These are phyloP conservation scores for Vigna trinervia DNA, from an alignment of 306 rosid genomes.

Conservation along the genomic window DNA sequence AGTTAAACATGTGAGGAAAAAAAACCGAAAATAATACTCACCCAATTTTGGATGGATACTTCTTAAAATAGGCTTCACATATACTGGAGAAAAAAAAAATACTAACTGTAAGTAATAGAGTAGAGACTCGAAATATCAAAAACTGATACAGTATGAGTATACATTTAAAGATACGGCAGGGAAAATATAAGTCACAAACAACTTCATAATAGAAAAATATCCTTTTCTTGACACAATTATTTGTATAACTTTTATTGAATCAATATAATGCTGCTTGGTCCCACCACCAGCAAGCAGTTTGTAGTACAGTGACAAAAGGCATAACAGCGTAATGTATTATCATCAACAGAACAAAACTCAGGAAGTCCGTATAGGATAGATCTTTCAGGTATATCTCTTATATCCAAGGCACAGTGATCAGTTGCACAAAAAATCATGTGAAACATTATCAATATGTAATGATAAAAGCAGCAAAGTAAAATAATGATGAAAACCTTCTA, in stretches of 20 bases:
- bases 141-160: neutral
- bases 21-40: constrained; percentile 45
- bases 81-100: constrained; percentile 58
- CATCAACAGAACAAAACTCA: constrained; percentile 10
- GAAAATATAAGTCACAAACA: neutral
- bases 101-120: constrained; percentile 34
- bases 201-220: neutral
- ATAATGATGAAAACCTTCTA: constrained; percentile 60
- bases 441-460: neutral
- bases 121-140: constrained; percentile 13
- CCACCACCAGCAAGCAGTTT: neutral
- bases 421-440: neutral
- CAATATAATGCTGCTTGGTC: neutral
- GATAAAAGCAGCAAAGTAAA: neutral
- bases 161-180: constrained; percentile 2
- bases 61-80: constrained; percentile 96
- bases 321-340: neutral
- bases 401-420: constrained; percentile 12
- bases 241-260: constrained; percentile 19
- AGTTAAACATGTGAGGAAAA: neutral
- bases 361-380: neutral
- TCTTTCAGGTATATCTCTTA: constrained; percentile 16
- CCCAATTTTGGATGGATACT: constrained; percentile 88
- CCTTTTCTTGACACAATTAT: constrained; percentile 3
- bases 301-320: constrained; percentile 15